These are phyloP conservation scores for Sclerotinia glacialis DNA, from an alignment of 2,329 filamentous ascomycete genomes.

Conservation along the genomic window DNA sequence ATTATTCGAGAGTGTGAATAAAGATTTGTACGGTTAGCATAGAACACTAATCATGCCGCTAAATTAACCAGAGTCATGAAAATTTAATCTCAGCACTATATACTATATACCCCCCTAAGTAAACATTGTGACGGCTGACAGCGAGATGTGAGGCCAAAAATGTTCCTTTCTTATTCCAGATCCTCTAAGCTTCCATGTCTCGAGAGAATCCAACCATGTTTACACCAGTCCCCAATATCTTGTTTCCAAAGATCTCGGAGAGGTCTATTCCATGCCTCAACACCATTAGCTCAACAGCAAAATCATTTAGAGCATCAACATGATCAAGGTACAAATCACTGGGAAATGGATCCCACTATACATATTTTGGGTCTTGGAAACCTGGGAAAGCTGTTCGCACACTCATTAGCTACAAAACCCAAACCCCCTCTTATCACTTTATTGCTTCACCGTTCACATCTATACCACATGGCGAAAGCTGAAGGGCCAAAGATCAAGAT, in stretches of 20 bases:
- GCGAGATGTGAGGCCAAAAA: not conserved
- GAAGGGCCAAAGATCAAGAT: constrained; percentile 28
- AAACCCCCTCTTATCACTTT: constrained; percentile 72
- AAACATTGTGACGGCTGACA: not conserved
- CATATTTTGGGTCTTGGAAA: constrained; percentile 80
- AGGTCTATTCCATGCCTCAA: not conserved
- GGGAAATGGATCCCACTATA: constrained; percentile 44
- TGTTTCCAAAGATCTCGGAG: not conserved
- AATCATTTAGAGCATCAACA: not conserved
- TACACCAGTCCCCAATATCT: not conserved
- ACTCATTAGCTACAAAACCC: constrained; percentile 55
- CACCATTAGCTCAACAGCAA: not conserved
- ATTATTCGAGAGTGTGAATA: too few relatives aligned
- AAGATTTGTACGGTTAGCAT: too few relatives aligned
- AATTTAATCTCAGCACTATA: too few relatives aligned
- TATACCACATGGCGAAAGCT: constrained; percentile 49
- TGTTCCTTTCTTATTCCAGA: not conserved
- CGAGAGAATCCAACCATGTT: not conserved
- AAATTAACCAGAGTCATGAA: too few relatives aligned
- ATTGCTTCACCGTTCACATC: constrained; percentile 63
- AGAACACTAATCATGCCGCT: too few relatives aligned
- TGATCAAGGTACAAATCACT: not conserved
- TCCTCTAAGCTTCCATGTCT: not conserved
- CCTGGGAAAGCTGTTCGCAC: constrained; percentile 75
- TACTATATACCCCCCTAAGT: too few relatives aligned